Percentiles rank a stretch among this genome's conserved stretches.
Conservation (phyloP, 2,329 filamentous ascomycete species). For the Cercospora zeae-maydis region DNA sequence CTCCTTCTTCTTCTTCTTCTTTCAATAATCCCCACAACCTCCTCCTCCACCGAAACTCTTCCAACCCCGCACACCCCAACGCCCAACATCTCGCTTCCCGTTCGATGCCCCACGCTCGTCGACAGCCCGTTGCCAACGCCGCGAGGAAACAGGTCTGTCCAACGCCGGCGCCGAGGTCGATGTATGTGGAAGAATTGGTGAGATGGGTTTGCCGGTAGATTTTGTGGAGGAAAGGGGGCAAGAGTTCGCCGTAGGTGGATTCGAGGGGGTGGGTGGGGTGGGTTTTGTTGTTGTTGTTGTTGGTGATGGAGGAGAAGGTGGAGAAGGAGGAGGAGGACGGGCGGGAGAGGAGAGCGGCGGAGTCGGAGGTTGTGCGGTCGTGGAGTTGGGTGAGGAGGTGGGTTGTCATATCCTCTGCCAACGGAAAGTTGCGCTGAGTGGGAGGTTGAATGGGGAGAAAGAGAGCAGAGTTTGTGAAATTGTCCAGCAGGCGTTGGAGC, state of each 20-base stretch:
- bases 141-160: conserved; percentile 91
- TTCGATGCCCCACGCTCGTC: conserved; percentile 91
- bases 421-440: neutral
- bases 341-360: conserved; percentile 71
- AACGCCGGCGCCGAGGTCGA: conserved; percentile 92
- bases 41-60: conserved; percentile 76
- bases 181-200: conserved; percentile 77
- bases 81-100: conserved; percentile 85
- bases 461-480: neutral
- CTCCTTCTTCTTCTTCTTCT: conserved; percentile 59
- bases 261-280: conserved; percentile 55
- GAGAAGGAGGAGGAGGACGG: conserved; percentile 39
- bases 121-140: conserved; percentile 83
- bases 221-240: conserved; percentile 74
- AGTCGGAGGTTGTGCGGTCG: conserved; percentile 81
- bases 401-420: conserved; percentile 56
- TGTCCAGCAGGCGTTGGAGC: neutral
- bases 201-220: conserved; percentile 74
- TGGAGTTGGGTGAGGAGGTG: conserved; percentile 75
- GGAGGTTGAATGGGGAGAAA: too few relatives aligned
- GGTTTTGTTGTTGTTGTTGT: too few relatives aligned
- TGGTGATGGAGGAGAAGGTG: conserved; percentile 56
- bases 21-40: conserved; percentile 81
- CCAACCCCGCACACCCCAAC: conserved; percentile 71
- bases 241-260: conserved; percentile 87